Evolutionary conservation across 2,329 filamentous ascomycete species (phyloP).

Genomic region (Botrytis galanthina): DNA sequence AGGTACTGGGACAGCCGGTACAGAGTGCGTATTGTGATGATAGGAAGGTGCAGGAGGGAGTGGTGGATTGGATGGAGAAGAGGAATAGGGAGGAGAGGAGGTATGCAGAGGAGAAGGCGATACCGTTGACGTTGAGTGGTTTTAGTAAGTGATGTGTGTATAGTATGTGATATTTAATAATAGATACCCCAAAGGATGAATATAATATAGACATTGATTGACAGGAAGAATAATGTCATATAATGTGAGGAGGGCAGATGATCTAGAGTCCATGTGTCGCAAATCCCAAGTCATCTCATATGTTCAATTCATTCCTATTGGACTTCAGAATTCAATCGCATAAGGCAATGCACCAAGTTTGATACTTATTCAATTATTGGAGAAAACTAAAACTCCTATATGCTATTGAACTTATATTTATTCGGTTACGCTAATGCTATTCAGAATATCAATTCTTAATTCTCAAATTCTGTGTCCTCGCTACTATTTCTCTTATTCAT

Average conservation of each 20-base stretch:
- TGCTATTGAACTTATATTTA: neutral
- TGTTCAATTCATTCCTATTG: neutral
- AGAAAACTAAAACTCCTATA: neutral
- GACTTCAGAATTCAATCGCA: neutral
- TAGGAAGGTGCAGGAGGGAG: neutral
- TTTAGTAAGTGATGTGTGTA: neutral
- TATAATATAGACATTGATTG: neutral
- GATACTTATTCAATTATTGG: neutral
- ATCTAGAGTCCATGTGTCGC: neutral
- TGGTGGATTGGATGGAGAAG: neutral
- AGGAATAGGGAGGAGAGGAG: neutral
- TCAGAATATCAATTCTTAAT: neutral
- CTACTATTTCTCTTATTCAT: neutral
- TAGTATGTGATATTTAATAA: neutral
- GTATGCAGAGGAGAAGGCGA: neutral
- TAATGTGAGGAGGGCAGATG: neutral
- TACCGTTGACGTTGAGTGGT: neutral
- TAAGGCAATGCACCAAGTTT: neutral
- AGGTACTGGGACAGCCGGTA: neutral
- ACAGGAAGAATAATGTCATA: neutral
- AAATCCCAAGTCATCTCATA: neutral
- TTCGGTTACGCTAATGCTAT: neutral
- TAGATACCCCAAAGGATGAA: neutral
- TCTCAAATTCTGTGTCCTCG: neutral
- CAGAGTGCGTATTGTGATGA: conserved; percentile 12